These are phyloP conservation scores for Candida adriatica DNA, from an alignment of 805 yeast species.

Conservation along the genomic window DNA sequence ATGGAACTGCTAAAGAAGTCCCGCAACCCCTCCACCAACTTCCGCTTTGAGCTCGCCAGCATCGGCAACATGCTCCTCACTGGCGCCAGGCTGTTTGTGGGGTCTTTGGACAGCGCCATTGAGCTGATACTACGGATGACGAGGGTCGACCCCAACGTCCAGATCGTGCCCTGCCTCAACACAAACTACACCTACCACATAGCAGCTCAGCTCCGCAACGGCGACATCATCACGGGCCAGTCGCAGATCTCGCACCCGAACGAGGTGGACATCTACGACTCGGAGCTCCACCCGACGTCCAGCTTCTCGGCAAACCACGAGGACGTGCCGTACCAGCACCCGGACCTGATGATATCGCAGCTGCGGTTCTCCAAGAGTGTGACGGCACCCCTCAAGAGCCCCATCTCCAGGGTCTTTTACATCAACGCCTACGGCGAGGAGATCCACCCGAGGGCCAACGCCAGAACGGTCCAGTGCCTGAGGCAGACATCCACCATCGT, in stretches of 20 bases:
- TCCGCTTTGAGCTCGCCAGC: slow-evolving; percentile 71
- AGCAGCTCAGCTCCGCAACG: slow-evolving; percentile 65
- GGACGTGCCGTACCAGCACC: slow-evolving; percentile 71
- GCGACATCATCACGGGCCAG: slow-evolving; percentile 78
- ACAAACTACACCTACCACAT: slow-evolving; percentile 84
- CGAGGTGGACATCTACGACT: slow-evolving; percentile 16
- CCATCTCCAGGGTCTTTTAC: slow-evolving; percentile 67
- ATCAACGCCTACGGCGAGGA: slow-evolving; percentile 87
- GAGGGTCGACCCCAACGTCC: slow-evolving; percentile 42
- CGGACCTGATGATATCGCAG: slow-evolving; percentile 69
- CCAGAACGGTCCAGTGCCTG: slow-evolving; percentile 49
- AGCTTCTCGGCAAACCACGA: slow-evolving; percentile 24
- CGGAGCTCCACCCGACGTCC: slow-evolving; percentile 1
- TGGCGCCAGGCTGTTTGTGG: slow-evolving; percentile 75
- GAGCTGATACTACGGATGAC: slow-evolving; percentile 66
- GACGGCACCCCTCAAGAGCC: slow-evolving; percentile 59
- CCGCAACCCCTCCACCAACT: slow-evolving; percentile 47
- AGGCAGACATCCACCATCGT: slow-evolving; percentile 47
- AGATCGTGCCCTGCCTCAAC: slow-evolving; percentile 75
- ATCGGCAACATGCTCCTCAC: slow-evolving; percentile 81
- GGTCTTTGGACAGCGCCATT: slow-evolving; percentile 78
- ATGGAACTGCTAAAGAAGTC: slow-evolving; percentile 66
- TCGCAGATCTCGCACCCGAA: slow-evolving; percentile 89
- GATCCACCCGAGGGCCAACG: slow-evolving; percentile 66
- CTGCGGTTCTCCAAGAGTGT: slow-evolving; percentile 60